Evolutionary conservation across 78 protist genomes (phyloP), one percentile per base, ranked within the genome.

Genomic region (Tieghemostelium lacteum): DNA sequence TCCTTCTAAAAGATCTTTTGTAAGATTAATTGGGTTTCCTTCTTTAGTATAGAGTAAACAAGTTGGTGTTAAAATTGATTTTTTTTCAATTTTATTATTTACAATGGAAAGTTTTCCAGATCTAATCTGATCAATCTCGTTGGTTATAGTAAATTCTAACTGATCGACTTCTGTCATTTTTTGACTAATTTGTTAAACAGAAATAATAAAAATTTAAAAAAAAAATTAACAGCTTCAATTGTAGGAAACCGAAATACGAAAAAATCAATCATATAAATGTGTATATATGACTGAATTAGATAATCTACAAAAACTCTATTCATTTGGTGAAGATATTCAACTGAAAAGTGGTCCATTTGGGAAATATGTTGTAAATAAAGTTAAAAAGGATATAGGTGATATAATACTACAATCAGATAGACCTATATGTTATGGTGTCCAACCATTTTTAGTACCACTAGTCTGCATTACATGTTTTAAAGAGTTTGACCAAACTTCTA

Each of bases 1-100:
- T 33, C 24, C 17, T 42, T 66, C 64, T 39, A 83, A 34, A 20
- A 83, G 33, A 58, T 83, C 89, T 50, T 83, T 83, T 1, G 89
- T 83, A 2, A 83, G 49, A 36, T 83, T 83, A 40, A 57, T 63
- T 26, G 73, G 74, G 58, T 65, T 69, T 29, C 89, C 89, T 69
- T 83, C 76, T 31, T 83, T 83, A 17, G 89, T 83, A 33, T 83
- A 83, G 24, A 83, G 58, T 19, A 83, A 19, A 36, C 55, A 24
- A 31, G 63, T 37, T 42, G 89, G 89, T 5, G 89, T 83, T n/a
- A 6, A 10, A n/a, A 67, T 50, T 17, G 66, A 14, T 45, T 69
- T 83, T 8, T 71, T 33, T 16, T n/a, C 63, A 61, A 42, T 31
- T 17, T 45, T 52, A 12, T 62, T 29, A 12, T 2, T 31, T 14